These are phyloP conservation scores for Kodamaea plutei DNA, from an alignment of 1,139 yeast genomes.

Conservation along the genomic window DNA sequence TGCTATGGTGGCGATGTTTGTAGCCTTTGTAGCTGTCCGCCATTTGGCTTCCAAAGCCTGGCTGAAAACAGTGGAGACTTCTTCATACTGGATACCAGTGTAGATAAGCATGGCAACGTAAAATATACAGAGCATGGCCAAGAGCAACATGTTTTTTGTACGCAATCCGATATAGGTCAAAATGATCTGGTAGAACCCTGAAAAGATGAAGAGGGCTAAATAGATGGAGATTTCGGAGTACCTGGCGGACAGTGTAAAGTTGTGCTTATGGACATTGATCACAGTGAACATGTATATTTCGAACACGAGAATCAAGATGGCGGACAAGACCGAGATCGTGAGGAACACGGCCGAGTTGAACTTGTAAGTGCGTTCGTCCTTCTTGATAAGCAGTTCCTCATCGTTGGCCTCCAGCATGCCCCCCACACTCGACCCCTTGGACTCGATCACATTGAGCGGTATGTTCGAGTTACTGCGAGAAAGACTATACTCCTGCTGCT, in stretches of 20 bases:
- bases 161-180: conserved; percentile 41
- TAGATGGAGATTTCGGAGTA: conserved; percentile 19
- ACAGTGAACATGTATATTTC: conserved; percentile 35
- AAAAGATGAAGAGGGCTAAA: conserved; percentile 27
- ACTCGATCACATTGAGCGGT: conserved; percentile 1
- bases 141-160: conserved; percentile 39
- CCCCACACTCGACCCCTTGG: not conserved
- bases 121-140: conserved; percentile 41
- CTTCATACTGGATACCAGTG: conserved; percentile 49
- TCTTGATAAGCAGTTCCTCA: conserved; percentile 3
- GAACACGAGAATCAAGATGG: conserved; percentile 25
- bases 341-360: conserved; percentile 21
- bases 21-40: conserved; percentile 29
- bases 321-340: conserved; percentile 26
- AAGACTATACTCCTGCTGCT: not conserved
- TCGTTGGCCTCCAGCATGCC: conserved; percentile 1
- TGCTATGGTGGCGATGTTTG: conserved; percentile 45
- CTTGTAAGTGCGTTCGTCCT: conserved; percentile 10
- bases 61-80: conserved; percentile 28
- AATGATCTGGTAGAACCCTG: conserved; percentile 25
- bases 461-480: conserved; percentile 3
- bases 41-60: conserved; percentile 18
- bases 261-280: conserved; percentile 26
- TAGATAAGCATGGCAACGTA: conserved; percentile 48
- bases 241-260: conserved; percentile 15